Conservation (phyloP, 1,139 yeast species). For the Magnusiomyces fungicola region DNA sequence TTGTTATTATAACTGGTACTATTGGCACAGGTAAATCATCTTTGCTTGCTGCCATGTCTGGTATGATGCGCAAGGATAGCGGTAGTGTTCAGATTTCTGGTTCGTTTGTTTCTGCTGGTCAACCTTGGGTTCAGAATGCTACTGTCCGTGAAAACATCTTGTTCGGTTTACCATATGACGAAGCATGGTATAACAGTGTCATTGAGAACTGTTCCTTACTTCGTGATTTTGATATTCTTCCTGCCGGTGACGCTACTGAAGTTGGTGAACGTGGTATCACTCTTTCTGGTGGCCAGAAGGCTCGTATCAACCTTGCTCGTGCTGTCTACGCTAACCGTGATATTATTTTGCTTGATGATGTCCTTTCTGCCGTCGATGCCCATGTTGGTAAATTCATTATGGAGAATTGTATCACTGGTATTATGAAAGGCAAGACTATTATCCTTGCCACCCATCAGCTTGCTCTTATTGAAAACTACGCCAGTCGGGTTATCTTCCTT, state of each 20-base stretch:
- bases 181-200: constrained; percentile 47
- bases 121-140: constrained; percentile 84
- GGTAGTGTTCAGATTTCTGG: constrained; percentile 44
- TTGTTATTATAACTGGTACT: constrained; percentile 60
- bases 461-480: constrained; percentile 51
- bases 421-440: constrained; percentile 55
- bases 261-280: constrained; percentile 93
- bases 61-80: constrained; percentile 45
- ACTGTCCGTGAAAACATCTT: constrained; percentile 68
- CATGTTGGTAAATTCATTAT: constrained; percentile 80
- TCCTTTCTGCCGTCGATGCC: constrained; percentile 86
- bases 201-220: constrained; percentile 58
- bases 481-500: constrained; percentile 62
- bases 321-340: constrained; percentile 69
- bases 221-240: constrained; percentile 60
- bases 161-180: constrained; percentile 58
- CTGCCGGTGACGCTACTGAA: constrained; percentile 81
- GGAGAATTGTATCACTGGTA: constrained; percentile 58
- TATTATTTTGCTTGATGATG: constrained; percentile 72
- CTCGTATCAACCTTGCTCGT: constrained; percentile 76
- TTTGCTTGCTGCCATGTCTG: constrained; percentile 52
- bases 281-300: constrained; percentile 90
- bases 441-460: constrained; percentile 81
- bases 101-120: constrained; percentile 37
- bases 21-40: constrained; percentile 71